Evolutionary conservation across 192 early-diverging fungal species (phyloP), one percentile per base, ranked within the genome.

Genomic region (Kappamyces sp.): DNA sequence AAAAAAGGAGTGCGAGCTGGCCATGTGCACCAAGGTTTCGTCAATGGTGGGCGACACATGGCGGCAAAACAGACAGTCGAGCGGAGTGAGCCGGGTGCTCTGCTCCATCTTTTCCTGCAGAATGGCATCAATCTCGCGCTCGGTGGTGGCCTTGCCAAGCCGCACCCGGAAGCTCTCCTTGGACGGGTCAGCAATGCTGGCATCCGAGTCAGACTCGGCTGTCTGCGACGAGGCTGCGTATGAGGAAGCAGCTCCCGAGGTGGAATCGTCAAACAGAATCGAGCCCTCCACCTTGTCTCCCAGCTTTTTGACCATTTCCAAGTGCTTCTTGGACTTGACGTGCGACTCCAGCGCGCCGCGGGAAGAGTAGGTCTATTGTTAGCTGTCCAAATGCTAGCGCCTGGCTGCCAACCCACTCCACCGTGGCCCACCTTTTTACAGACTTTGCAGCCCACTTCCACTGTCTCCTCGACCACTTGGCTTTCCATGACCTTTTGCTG

Each of bases 1-100:
- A 60, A 98, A 99, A 65, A 99, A 89, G 66, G 86, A 85, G 71
- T 99, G 96, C 31, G 69, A 76, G 46, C 66, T 70, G 11, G 90
- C 81, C 96, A 99, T 99, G 73, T 99, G 96, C 30, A 80, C 75
- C 66, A 99, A 70, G 66, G 91, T 93, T 50, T 59, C 68, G 61
- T 84, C 77, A 40, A 83, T 59, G 22, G 70, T 62, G 2, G 46
- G 4, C 11, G 59, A 34, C 1, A 39, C 14, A 32, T 86, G 76
- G 14, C 77, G 61, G 74, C 96, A 99, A 78, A 99, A 99, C 43
- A 99, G 76, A 75, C 96, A 99, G 66, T 96, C 93, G 0, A 53
- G 39, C 1, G 78, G 76, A 9, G 80, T 69, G 2, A 99, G 77
- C 51, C 84, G 80, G 14, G 71, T 61, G 6, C 89, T 72, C 0